Evolutionary conservation across 1,284 basidiomycete genomes (phyloP).

Genomic region (Grifola frondosa): DNA sequence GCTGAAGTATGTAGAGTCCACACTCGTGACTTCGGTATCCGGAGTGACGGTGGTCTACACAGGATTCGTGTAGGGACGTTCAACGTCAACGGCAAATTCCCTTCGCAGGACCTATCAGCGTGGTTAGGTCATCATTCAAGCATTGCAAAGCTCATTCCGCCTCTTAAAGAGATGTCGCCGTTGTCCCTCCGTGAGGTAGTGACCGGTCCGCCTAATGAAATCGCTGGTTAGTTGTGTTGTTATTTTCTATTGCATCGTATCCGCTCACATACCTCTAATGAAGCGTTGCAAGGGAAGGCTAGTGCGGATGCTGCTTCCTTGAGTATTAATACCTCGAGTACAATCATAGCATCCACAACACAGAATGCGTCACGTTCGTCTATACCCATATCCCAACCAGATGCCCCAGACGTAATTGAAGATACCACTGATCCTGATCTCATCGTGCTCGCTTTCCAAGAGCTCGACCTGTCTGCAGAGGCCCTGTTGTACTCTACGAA

Average conservation of each 20-base stretch:
- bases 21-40: not conserved
- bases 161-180: slow-evolving; percentile 39
- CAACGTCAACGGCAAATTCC: slow-evolving; percentile 75
- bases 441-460: slow-evolving; percentile 72
- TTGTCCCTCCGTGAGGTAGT: slow-evolving; percentile 25
- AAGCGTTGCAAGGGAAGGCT: too few relatives aligned
- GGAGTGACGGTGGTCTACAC: slow-evolving; percentile 9
- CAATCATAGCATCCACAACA: not conserved
- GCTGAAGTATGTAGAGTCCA: slow-evolving; percentile 21
- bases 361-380: too few relatives aligned
- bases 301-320: too few relatives aligned
- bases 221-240: not conserved
- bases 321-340: not conserved
- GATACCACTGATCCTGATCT: slow-evolving; percentile 57
- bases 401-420: slow-evolving; percentile 9
- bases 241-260: too few relatives aligned
- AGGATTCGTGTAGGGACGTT: slow-evolving; percentile 73
- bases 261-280: too few relatives aligned
- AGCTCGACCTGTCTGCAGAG: slow-evolving; percentile 73
- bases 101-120: slow-evolving; percentile 62
- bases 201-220: slow-evolving; percentile 9
- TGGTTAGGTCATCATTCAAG: slow-evolving; percentile 39
- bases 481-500: slow-evolving; percentile 67
- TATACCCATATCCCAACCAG: too few relatives aligned
- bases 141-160: slow-evolving; percentile 32